phyloP scores from a whole-genome alignment of 805 yeast genomes.

The Candida chauliodis region DNA sequence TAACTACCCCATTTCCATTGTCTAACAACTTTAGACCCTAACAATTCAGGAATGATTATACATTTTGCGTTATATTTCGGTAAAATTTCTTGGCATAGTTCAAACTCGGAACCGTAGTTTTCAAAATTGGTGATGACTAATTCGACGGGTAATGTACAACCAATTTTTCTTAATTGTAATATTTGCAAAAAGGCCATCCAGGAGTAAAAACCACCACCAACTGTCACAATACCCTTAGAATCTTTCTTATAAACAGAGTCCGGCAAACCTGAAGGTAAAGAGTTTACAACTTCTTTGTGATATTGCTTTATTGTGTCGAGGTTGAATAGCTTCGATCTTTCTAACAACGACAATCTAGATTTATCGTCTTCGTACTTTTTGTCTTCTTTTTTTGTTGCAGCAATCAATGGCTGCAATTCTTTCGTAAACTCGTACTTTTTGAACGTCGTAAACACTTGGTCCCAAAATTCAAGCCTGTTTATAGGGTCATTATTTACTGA shows the following conservation, averaged over 20 bases:
- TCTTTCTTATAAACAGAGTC: conserved; percentile 31
- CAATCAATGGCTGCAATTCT: conserved; percentile 6
- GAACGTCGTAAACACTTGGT: conserved; percentile 14
- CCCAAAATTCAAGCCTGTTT: conserved; percentile 18
- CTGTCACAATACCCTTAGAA: conserved; percentile 41
- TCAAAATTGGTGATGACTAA: conserved; percentile 40
- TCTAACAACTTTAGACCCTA: conserved; percentile 14
- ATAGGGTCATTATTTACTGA: neutral
- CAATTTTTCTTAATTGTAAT: conserved; percentile 41
- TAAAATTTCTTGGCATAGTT: conserved; percentile 41
- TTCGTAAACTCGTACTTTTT: conserved; percentile 4
- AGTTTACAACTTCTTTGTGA: conserved; percentile 6
- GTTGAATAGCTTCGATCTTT: neutral
- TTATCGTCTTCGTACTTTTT: neutral
- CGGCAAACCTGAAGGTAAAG: conserved; percentile 19
- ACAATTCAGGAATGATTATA: conserved; percentile 34
- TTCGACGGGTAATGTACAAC: conserved; percentile 47
- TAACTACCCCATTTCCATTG: conserved; percentile 35
- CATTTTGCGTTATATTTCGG: conserved; percentile 46
- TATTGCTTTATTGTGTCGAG: neutral
- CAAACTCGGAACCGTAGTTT: conserved; percentile 40
- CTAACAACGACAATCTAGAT: conserved; percentile 1
- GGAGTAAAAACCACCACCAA: conserved; percentile 50
- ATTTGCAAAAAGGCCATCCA: conserved; percentile 50
- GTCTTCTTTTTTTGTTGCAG: neutral